These are phyloP conservation scores for Aureobasidium uvarum DNA, from an alignment of 2,329 filamentous ascomycete species.

Conservation along the genomic window DNA sequence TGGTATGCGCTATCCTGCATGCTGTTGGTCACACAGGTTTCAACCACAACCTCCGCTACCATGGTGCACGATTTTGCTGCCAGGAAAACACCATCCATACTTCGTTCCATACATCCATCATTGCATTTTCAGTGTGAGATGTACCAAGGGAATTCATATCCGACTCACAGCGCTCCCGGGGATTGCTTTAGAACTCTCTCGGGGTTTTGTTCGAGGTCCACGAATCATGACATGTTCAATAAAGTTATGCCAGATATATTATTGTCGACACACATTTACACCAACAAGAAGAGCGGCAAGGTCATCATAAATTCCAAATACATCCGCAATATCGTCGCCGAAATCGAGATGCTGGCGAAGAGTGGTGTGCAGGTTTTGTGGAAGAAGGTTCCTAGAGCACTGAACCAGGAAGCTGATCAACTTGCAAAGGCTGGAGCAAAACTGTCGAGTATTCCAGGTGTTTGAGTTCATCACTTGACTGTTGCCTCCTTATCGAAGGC, in stretches of 20 bases:
- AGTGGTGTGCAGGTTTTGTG: slow-evolving; percentile 10
- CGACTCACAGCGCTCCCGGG: not conserved
- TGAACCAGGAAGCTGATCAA: not conserved
- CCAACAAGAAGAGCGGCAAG: slow-evolving; percentile 14
- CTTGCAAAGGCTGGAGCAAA: not conserved
- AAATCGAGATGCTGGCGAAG: not conserved
- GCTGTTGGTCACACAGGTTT: not conserved
- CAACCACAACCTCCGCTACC: not conserved
- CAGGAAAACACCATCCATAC: not conserved
- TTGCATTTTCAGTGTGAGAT: not conserved
- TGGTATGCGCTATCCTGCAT: not conserved
- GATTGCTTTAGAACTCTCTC: not conserved
- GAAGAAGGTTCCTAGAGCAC: not conserved
- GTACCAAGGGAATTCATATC: not conserved
- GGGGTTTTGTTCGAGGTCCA: not conserved
- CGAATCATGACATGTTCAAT: not conserved
- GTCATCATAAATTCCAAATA: not conserved
- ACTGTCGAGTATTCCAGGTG: not conserved
- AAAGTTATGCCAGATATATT: not conserved
- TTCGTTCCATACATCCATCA: not conserved
- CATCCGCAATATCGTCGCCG: not conserved
- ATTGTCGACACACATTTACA: not conserved
- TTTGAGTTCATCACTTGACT: not conserved
- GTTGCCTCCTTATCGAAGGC: not conserved
- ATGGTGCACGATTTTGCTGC: too few species aligned